These are phyloP conservation scores for Ceratocystis diversiconidia DNA, from an alignment of 2,329 filamentous ascomycete genomes.

Conservation along the genomic window DNA sequence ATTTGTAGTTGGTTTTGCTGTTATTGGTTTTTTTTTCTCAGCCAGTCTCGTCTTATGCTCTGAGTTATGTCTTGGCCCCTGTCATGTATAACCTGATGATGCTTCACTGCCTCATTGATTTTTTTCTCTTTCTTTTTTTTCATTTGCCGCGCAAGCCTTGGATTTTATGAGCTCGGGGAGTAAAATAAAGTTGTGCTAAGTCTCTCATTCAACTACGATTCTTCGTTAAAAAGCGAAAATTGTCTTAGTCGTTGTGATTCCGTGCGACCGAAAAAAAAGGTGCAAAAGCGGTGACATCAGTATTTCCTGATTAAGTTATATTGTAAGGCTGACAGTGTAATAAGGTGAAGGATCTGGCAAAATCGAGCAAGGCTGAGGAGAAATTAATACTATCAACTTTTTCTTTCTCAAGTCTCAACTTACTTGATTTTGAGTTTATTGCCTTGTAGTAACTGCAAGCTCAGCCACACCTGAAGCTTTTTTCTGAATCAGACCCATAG, in stretches of 20 bases:
- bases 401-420: background rate
- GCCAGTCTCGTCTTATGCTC: background rate
- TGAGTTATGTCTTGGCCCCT: background rate
- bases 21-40: background rate
- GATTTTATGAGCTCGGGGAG: background rate
- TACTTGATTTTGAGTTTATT: background rate
- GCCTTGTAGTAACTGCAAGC: no score
- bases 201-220: background rate
- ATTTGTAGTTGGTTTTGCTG: conserved; percentile 3
- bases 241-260: background rate
- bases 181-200: background rate
- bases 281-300: conserved; percentile 3
- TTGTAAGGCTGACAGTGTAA: background rate
- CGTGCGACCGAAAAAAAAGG: background rate
- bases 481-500: background rate
- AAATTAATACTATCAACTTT: background rate
- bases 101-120: background rate
- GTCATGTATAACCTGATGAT: background rate
- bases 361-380: background rate
- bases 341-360: background rate
- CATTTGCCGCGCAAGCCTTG: background rate
- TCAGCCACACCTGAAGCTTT: no score
- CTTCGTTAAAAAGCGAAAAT: conserved; percentile 3
- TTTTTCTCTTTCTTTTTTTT: background rate
- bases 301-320: background rate